Evolutionary conservation across 345 rosid genomes (phyloP).

Genomic region (Adansonia digitata): DNA sequence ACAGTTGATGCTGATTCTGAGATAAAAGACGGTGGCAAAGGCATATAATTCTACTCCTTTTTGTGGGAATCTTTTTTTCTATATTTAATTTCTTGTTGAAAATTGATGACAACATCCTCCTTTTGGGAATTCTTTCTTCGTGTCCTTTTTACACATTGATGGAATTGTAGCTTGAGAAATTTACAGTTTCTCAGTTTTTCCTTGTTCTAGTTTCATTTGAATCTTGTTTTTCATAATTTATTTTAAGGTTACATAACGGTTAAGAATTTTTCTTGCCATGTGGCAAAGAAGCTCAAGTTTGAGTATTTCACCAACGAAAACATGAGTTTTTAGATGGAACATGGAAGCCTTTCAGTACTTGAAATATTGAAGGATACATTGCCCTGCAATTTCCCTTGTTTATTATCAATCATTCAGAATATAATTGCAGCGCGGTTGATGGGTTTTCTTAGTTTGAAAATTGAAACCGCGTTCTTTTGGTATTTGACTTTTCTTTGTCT

Average conservation of each 20-base stretch:
- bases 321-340: neutral
- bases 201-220: neutral
- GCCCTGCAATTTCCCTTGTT: neutral
- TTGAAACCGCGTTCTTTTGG: neutral
- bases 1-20: conserved; percentile 2
- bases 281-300: neutral
- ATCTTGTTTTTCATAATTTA: neutral
- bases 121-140: conserved; percentile 1
- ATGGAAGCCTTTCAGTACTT: neutral
- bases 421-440: neutral
- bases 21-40: neutral
- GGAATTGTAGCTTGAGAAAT: conserved; percentile 7
- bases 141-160: conserved; percentile 1
- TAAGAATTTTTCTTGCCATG: neutral
- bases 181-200: neutral
- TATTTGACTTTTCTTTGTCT: too few relatives aligned
- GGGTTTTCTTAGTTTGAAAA: neutral
- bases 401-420: too few relatives aligned
- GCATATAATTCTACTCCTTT: conserved; percentile 11
- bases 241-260: neutral
- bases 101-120: conserved; percentile 14
- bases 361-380: neutral
- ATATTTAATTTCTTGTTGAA: conserved; percentile 16
- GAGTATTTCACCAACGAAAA: neutral
- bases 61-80: conserved; percentile 19